Evolutionary conservation across 2,329 filamentous ascomycete genomes (phyloP).

Genomic region (Fusarium brevicatenulatum): DNA sequence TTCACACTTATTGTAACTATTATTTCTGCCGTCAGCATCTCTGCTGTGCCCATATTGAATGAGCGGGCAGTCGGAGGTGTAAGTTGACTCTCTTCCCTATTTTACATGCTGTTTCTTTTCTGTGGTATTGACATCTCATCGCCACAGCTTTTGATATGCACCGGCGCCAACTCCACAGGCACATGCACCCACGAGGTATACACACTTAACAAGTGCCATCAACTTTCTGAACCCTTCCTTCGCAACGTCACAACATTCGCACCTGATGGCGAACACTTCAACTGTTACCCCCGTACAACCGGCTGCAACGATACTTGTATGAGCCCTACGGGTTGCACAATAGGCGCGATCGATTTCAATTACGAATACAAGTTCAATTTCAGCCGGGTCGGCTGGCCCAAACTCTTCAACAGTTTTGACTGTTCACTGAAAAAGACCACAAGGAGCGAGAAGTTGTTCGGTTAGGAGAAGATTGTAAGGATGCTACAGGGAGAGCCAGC

Average conservation of each 20-base stretch:
- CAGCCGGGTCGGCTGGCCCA: slow-evolving; percentile 57
- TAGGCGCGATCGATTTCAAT: slow-evolving; percentile 58
- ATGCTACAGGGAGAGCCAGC: background rate
- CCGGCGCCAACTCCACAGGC: slow-evolving; percentile 60
- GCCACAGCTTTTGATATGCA: slow-evolving; percentile 60
- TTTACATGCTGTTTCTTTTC: background rate
- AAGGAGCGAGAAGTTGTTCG: background rate
- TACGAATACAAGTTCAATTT: slow-evolving; percentile 61
- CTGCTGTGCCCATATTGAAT: slow-evolving; percentile 45
- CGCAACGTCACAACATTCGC: slow-evolving; percentile 61
- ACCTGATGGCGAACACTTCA: slow-evolving; percentile 60
- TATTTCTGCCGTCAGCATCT: slow-evolving; percentile 36
- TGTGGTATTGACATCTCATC: background rate
- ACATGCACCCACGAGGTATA: slow-evolving; percentile 57
- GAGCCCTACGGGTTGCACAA: slow-evolving; percentile 63
- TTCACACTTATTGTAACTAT: slow-evolving; percentile 34
- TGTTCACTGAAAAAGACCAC: slow-evolving; percentile 41
- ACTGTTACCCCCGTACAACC: slow-evolving; percentile 57
- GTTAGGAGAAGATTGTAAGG: background rate
- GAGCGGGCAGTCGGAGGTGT: slow-evolving; percentile 60
- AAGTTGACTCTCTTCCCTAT: slow-evolving; percentile 44
- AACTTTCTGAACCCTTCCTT: slow-evolving; percentile 55
- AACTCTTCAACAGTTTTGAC: slow-evolving; percentile 50
- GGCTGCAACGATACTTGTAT: slow-evolving; percentile 58
- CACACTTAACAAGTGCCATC: slow-evolving; percentile 56